Percentiles rank a stretch among this genome's conserved stretches.
Evolutionary conservation across 768 basidiomycete genomes (phyloP).

Genomic region (Coprinopsis marcescibilis): DNA sequence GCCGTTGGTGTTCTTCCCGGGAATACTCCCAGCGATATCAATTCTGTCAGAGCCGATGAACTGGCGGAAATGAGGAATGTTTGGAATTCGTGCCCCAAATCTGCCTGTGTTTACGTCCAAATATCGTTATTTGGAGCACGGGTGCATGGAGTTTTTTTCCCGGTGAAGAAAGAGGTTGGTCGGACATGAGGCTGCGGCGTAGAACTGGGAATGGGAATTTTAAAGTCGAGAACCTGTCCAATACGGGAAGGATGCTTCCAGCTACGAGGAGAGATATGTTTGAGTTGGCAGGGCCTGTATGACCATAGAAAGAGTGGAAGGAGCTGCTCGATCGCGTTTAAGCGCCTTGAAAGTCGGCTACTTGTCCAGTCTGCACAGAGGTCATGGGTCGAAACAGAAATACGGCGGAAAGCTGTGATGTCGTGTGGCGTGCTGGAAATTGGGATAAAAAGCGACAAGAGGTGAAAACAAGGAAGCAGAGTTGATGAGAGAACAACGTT

Average conservation of each 20-base stretch:
- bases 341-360: too few relatives aligned
- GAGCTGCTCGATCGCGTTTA: too few relatives aligned
- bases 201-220: not conserved
- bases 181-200: too few relatives aligned
- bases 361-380: too few relatives aligned
- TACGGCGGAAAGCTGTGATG: too few relatives aligned
- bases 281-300: not conserved
- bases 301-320: slow-evolving; percentile 2
- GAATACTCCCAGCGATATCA: slow-evolving; percentile 5
- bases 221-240: not conserved
- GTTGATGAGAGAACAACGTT: too few relatives aligned
- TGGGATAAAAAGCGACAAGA: too few relatives aligned
- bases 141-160: not conserved
- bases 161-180: too few relatives aligned
- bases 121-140: not conserved
- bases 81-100: slow-evolving; percentile 1
- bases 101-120: not conserved
- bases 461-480: too few relatives aligned
- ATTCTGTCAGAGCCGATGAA: slow-evolving; percentile 1
- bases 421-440: too few relatives aligned
- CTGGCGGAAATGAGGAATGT: slow-evolving; percentile 1
- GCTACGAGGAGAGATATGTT: not conserved
- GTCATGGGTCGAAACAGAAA: too few relatives aligned
- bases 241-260: not conserved
- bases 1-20: not conserved